Percentiles rank a stretch among this genome's conserved stretches.
Conservation (phyloP, 495 filamentous ascomycete species). For the Lasiosphaeria miniovina region DNA sequence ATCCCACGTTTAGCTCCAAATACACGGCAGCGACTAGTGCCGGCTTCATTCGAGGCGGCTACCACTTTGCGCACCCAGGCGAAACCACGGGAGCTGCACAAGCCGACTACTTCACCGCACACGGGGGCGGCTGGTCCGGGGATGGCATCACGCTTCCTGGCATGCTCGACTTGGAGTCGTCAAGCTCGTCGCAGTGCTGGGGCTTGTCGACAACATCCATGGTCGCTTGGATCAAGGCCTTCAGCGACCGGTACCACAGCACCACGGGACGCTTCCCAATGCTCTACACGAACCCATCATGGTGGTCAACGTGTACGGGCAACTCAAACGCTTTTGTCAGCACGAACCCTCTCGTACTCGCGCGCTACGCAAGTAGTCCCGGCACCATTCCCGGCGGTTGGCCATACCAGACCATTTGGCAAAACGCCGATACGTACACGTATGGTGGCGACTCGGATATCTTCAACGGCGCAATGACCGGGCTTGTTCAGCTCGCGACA, state of each 20-base stretch:
- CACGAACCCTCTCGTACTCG: slow-evolving; percentile 57
- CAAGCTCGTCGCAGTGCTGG: slow-evolving; percentile 48
- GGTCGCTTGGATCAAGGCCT: slow-evolving; percentile 59
- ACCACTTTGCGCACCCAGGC: slow-evolving; percentile 61
- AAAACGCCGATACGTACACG: slow-evolving; percentile 45
- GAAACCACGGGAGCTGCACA: slow-evolving; percentile 49
- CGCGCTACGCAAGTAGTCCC: slow-evolving; percentile 46
- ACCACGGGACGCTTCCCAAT: slow-evolving; percentile 55
- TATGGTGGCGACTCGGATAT: slow-evolving; percentile 53
- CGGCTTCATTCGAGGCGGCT: slow-evolving; percentile 59
- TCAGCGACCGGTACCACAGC: slow-evolving; percentile 54
- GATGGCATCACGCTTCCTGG: slow-evolving; percentile 64
- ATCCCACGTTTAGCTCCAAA: slow-evolving; percentile 53
- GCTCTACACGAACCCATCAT: slow-evolving; percentile 58
- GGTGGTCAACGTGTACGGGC: slow-evolving; percentile 63
- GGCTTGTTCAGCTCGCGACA: background rate
- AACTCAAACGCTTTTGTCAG: slow-evolving; percentile 49
- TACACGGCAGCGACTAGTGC: slow-evolving; percentile 54
- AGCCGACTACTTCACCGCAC: slow-evolving; percentile 56
- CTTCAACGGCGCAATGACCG: slow-evolving; percentile 41
- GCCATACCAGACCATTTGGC: slow-evolving; percentile 61
- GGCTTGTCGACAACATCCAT: slow-evolving; percentile 52
- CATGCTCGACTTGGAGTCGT: slow-evolving; percentile 64
- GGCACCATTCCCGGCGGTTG: slow-evolving; percentile 59
- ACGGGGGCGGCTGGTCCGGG: slow-evolving; percentile 61